Base-by-base conservation (phyloP, 352 stramenopile species). In the Phytopythium aichiense region DNA sequence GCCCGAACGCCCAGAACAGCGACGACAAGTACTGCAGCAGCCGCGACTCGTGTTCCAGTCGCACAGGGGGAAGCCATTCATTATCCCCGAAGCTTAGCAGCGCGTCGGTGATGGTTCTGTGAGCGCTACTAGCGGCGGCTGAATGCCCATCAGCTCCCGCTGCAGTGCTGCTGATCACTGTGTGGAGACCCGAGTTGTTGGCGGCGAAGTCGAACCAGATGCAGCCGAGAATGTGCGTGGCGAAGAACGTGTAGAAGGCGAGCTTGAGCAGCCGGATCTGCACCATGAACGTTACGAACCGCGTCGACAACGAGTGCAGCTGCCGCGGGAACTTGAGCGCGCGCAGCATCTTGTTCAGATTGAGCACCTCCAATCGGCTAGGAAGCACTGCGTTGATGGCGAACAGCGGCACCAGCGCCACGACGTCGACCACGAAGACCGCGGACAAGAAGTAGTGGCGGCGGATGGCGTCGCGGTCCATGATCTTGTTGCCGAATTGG, bases 401-500 rank as follows among this genome's bases (percentile, higher is more conserved):
- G 38, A 81, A 78, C 1, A 89, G 35, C 18, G 79, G 77, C 0
- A 84, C 20, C 0, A 87, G 48, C 30, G 79, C 69, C 23, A 69
- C 40, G 22, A 83, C 56, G 51, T 89, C 79, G 30, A 89, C 64
- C 0, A 50, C 42, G 56, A 89, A 87, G 9, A 67, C 50, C 2
- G 40, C 37, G 0, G 79, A 88, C 11, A 53, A 54, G 31, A 87
- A 57, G 52, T 88, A 89, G 12, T 77, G 74, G 1, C 45, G 30
- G 28, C 70, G 72, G 58, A 89, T 85, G 5, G 63, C 42, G 0
- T 43, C 43, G 15, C 77, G 30, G 58, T 82, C 71, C 73, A 85
- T 86, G 6, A 88, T 66, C 51, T 89, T 89, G 63, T 89, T 88
- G 33, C 77, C 79, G 31, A 79, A 88, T 43, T 81, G 68, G 59